These are phyloP conservation scores for Heterobasidion annosum DNA, from an alignment of 1,284 basidiomycete genomes.

Conservation along the genomic window DNA sequence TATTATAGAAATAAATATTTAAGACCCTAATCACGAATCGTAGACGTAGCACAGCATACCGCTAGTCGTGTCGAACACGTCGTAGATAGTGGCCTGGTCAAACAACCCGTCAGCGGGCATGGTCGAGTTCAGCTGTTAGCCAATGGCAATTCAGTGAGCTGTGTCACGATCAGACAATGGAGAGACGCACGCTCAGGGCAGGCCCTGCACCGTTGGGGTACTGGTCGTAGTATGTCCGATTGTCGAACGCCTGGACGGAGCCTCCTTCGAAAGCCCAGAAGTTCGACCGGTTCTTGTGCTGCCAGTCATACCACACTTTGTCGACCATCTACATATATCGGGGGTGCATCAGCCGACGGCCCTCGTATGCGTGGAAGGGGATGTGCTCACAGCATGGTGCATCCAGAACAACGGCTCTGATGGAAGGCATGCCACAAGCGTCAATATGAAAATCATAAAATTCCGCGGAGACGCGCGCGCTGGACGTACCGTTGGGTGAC, in stretches of 20 bases:
- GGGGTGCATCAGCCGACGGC: background rate
- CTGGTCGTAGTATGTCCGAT: conserved; percentile 14
- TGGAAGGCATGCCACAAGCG: background rate
- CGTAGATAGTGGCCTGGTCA: conserved; percentile 17
- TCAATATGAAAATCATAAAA: no score
- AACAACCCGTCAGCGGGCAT: conserved; percentile 24
- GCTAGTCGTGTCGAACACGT: conserved; percentile 23
- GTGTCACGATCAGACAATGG: background rate
- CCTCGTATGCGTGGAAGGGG: background rate
- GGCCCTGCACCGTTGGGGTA: conserved; percentile 27
- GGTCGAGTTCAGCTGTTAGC: conserved; percentile 17
- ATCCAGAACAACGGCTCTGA: conserved; percentile 28
- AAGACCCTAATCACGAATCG: conserved; percentile 7
- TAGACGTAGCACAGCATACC: conserved; percentile 27
- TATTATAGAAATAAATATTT: no score
- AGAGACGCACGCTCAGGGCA: conserved; percentile 17
- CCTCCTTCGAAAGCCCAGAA: conserved; percentile 22
- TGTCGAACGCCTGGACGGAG: conserved; percentile 18
- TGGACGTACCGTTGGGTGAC: conserved; percentile 19
- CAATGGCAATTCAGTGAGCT: background rate
- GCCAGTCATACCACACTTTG: conserved; percentile 31
- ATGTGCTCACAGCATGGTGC: conserved; percentile 23
- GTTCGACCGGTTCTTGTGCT: conserved; percentile 18
- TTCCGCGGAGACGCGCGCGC: background rate
- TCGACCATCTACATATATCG: conserved; percentile 25